Evolutionary conservation across 345 rosid genomes (phyloP).

Genomic region (Gossypium mustelinum): DNA sequence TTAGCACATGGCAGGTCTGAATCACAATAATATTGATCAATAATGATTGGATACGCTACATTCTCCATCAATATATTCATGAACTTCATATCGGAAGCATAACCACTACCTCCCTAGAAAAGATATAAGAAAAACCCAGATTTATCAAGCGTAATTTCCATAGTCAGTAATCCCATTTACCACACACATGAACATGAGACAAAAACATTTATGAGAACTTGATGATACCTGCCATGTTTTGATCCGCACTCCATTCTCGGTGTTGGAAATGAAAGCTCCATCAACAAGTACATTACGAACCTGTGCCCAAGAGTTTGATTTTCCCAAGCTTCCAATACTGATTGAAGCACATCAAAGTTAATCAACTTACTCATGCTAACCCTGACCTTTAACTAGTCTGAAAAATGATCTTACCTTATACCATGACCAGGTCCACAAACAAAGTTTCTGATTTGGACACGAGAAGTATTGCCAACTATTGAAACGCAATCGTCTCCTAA

Average conservation of each 20-base stretch:
- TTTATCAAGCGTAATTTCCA: slow-evolving; percentile 8
- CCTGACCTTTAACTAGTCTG: background rate
- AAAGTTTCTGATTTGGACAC: slow-evolving; percentile 53
- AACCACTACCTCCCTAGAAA: slow-evolving; percentile 76
- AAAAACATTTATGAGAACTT: slow-evolving; percentile 8
- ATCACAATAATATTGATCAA: slow-evolving; percentile 88
- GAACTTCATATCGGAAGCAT: slow-evolving; percentile 54
- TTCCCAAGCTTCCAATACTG: slow-evolving; percentile 93
- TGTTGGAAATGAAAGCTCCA: slow-evolving; percentile 57
- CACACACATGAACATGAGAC: background rate
- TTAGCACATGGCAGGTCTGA: slow-evolving; percentile 62
- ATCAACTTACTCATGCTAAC: background rate
- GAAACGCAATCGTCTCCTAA: slow-evolving; percentile 95
- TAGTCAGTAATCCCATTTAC: slow-evolving; percentile 1
- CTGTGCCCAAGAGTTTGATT: slow-evolving; percentile 48
- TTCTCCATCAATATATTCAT: slow-evolving; percentile 63
- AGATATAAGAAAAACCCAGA: slow-evolving; percentile 17
- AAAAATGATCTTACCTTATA: slow-evolving; percentile 53
- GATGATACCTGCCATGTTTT: slow-evolving; percentile 88
- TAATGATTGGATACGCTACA: slow-evolving; percentile 78
- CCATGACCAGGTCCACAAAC: slow-evolving; percentile 98
- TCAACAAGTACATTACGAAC: slow-evolving; percentile 56
- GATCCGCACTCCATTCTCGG: slow-evolving; percentile 79
- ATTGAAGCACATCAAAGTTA: slow-evolving; percentile 9
- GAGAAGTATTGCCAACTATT: slow-evolving; percentile 71